Base-by-base conservation (phyloP, 208 protist genomes). In the Leishmania tropica region DNA sequence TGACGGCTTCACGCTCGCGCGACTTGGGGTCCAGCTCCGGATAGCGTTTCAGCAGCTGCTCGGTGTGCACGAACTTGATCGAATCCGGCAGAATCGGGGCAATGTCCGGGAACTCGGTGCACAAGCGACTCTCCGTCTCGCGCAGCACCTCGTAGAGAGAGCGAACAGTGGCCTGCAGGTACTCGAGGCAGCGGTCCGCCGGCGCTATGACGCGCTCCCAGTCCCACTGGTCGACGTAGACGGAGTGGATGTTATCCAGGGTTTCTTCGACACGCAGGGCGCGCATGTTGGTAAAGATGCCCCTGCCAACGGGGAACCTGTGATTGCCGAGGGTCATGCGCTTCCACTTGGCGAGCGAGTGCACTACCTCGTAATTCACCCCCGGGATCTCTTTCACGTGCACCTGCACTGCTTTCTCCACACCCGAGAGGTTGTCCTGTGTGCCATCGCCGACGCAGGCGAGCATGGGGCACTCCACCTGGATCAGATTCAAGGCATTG, bases 341-440 rank as follows among this genome's bases (percentile, higher is more conserved):
- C 90, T 98, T 98, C 96, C 96, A 98, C 88, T 98, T 98, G 54
- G 96, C 96, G 15, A 98, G 88, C n/a, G 93, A 97, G 87, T 98
- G 95, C 24, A 97, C 95, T 42, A 98, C 92, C 84, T 98, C 96
- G 79, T 93, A 95, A 42, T 70, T 83, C 54, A 83, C 81, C 71
- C 95, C 89, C 28, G 92, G 88, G 82, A 98, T 95, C 48, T 90
- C 91, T 79, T 95, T 96, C 53, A 97, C 83, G 72, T 77, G 83
- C 56, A 98, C 94, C 77, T 87, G 80, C n/a, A 98, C 96, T 6
- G 95, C 93, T 81, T 93, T 93, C 84, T 98, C 96, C 51, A 93
- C 87, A 65, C 96, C 96, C 56, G 90, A 95, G 40, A 98, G 89
- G 83, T 98, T 95, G 79, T 98, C 96, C 85, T 98, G 95, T 40